Base-by-base conservation (phyloP, 2,329 filamentous ascomycete genomes). In the Neurospora sp. region DNA sequence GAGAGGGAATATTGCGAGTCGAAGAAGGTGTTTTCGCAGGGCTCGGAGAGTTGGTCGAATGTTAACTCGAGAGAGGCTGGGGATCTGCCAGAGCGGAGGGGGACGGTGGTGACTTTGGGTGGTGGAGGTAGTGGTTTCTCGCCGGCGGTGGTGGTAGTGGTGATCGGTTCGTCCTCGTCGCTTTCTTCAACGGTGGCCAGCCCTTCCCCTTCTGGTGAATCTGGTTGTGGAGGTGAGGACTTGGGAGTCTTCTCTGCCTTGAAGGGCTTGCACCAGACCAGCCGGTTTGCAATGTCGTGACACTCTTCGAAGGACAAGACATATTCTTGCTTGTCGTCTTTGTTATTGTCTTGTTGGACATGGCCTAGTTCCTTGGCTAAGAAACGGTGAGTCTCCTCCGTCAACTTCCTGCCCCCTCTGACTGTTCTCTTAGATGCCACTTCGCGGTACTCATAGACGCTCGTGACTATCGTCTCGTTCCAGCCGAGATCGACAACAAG, bases 401-500 rank as follows among this genome's bases (percentile, higher is more conserved):
- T 86, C 23, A 98, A 81, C 70, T 86, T 79, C 76, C 89, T 94
- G 71, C 91, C 93, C 40, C 88, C 93, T 73, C 96, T 86, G 15
- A 92, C 84, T 46, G 88, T 95, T 69, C 92, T 86, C 70, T 84
- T 87, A 69, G 88, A 88, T 17, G 85, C 84, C 1, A 97, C 88
- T 78, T 97, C 93, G 69, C 92, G 89, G 78, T 93, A 97, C 80
- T 99, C 96, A 77, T 94, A 98, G 6, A 98, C 85, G 6, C 90
- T 91, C 0, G 93, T 97, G 28, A 96, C 87, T 0, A 90, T 86
- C 0, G 94, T 97, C 79, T 98, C 96, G 57, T 89, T 86, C 96
- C 96, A 99, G 62, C 95, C 96, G 71, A 99, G 85, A 77, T 99
- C 93, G 43, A 99, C 84, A 0, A 98, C 88, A 57, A 99, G 80